phyloP scores from a whole-genome alignment of 345 rosid species.

The Salix viminalis region DNA sequence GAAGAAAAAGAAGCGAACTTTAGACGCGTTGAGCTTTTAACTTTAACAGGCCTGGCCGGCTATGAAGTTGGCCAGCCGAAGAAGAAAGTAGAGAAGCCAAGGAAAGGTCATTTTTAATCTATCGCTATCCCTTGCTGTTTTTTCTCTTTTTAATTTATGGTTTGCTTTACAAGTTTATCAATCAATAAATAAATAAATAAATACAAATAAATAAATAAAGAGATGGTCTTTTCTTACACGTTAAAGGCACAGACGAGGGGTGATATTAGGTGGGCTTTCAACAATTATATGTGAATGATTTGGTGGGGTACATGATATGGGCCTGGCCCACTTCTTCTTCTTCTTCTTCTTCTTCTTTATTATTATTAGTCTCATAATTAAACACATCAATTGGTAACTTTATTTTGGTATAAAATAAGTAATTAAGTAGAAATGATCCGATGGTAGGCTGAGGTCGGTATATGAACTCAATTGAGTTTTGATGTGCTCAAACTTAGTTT shows the following conservation, averaged over 20 bases:
- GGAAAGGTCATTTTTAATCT: conserved; percentile 2
- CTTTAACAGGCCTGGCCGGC: conserved; percentile 9
- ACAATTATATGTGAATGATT: conserved; percentile 17
- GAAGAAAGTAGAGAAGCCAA: conserved; percentile 9
- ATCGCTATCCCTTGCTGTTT: background rate
- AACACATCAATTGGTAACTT: no score
- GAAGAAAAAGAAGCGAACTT: background rate
- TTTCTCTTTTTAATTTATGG: background rate
- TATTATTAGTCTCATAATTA: background rate
- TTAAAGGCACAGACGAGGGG: conserved; percentile 7
- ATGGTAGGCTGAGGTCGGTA: no score
- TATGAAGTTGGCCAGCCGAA: background rate
- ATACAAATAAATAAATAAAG: background rate
- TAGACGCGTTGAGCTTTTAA: background rate
- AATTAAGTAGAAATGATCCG: no score
- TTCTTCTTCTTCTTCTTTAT: background rate
- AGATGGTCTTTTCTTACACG: background rate
- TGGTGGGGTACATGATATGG: conserved; percentile 19
- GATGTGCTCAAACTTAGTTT: no score
- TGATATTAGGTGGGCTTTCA: conserved; percentile 11
- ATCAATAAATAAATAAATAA: background rate
- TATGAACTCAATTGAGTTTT: no score
- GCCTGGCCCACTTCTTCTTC: conserved; percentile 1
- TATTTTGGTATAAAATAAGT: no score
- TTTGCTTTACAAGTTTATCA: background rate